These are phyloP conservation scores for Cytospora paraplurivora DNA, from an alignment of 2,329 filamentous ascomycete species.

Conservation along the genomic window DNA sequence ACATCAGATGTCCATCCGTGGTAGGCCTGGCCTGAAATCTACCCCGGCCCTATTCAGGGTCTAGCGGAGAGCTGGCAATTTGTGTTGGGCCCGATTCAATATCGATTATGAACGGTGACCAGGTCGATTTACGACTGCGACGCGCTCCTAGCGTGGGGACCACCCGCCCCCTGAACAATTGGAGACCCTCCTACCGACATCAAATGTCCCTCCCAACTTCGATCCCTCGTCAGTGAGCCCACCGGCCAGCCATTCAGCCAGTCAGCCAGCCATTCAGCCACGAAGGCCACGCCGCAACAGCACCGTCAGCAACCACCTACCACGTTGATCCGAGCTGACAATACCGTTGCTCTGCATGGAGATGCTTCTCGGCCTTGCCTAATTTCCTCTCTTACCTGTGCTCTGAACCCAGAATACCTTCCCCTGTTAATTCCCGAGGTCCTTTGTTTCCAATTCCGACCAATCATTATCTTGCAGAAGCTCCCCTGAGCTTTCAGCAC, in stretches of 20 bases:
- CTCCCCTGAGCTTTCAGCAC: constrained; percentile 17
- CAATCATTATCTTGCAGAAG: constrained; percentile 5
- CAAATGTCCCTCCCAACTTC: constrained; percentile 5
- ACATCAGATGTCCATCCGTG: too few species aligned
- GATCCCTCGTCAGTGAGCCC: neutral
- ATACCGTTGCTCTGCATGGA: constrained; percentile 4
- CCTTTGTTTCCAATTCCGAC: constrained; percentile 23
- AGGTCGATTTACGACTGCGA: constrained; percentile 13
- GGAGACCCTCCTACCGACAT: constrained; percentile 13
- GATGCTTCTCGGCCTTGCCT: constrained; percentile 7
- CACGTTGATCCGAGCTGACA: constrained; percentile 7
- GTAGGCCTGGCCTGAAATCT: too few species aligned
- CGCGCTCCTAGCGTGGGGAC: constrained; percentile 22
- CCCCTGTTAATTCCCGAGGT: constrained; percentile 6
- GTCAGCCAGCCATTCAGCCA: neutral
- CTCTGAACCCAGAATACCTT: constrained; percentile 4
- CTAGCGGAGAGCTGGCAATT: constrained; percentile 7
- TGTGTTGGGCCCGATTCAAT: constrained; percentile 17
- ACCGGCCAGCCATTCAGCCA: neutral
- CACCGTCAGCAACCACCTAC: constrained; percentile 11
- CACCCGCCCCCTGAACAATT: constrained; percentile 16
- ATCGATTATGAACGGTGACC: constrained; percentile 6
- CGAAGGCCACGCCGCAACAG: neutral
- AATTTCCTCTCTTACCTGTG: constrained; percentile 14
- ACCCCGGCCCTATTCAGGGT: constrained; percentile 1